These are phyloP conservation scores for Pythium coloratum DNA, from an alignment of 352 stramenopile species.

Conservation along the genomic window DNA sequence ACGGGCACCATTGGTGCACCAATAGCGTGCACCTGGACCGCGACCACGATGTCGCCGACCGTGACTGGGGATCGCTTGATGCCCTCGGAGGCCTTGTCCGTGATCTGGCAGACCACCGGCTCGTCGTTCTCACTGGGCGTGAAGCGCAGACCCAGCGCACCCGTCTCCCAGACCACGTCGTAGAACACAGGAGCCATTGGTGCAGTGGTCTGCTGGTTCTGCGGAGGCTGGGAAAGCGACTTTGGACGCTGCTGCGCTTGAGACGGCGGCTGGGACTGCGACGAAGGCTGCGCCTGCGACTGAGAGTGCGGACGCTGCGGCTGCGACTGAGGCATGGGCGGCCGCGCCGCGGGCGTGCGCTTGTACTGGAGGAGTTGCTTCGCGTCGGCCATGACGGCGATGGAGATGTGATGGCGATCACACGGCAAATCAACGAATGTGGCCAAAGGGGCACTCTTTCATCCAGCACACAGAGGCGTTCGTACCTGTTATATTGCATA, in stretches of 20 bases:
- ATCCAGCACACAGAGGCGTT: not conserved
- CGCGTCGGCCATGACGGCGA: conserved; percentile 12
- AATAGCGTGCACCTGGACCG: conserved; percentile 43
- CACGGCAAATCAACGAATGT: not conserved
- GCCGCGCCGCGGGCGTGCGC: conserved; percentile 6
- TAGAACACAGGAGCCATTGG: conserved; percentile 28
- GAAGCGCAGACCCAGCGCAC: conserved; percentile 65
- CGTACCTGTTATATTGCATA: not conserved
- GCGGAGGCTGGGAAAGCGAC: not conserved
- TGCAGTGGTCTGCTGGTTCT: not conserved
- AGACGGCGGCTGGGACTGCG: not conserved
- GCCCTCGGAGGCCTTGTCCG: conserved; percentile 39
- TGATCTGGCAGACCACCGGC: conserved; percentile 75
- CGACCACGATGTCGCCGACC: conserved; percentile 66
- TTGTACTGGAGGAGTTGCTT: conserved; percentile 26
- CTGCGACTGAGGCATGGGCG: not conserved
- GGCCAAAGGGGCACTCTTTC: not conserved
- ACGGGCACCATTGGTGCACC: conserved; percentile 37
- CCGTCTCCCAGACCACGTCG: conserved; percentile 62
- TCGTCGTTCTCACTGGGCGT: conserved; percentile 66
- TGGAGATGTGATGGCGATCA: not conserved
- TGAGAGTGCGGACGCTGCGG: not conserved
- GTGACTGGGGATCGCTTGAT: conserved; percentile 50
- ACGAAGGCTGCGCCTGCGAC: not conserved
- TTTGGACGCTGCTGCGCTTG: not conserved